Evolutionary conservation across 1,284 basidiomycete species (phyloP), one percentile per base, ranked within the genome.

Genomic region (Cryptococcus sp.): DNA sequence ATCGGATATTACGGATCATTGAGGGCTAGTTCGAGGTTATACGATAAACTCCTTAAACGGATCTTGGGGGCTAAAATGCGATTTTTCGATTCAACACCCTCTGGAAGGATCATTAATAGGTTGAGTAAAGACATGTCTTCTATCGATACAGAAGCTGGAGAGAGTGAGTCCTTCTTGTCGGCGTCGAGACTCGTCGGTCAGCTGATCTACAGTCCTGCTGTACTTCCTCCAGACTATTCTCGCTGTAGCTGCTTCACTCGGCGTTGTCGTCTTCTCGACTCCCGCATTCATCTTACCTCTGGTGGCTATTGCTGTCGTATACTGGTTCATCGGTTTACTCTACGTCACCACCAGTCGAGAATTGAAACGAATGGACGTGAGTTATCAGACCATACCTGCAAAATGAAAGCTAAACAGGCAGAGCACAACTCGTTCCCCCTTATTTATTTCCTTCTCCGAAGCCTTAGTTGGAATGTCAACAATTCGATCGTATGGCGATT

Each of bases 381-480:
- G 67, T 63, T 2, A 10, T 34, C 21, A 19, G 5, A 16, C 21
- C n/a, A n/a, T n/a, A n/a, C n/a, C n/a, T n/a, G n/a, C n/a, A n/a
- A n/a, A n/a, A n/a, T n/a, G n/a, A n/a, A n/a, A n/a, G n/a, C n/a
- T n/a, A n/a, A n/a, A n/a, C n/a, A n/a, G n/a, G n/a, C 48, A 66
- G 65, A 67, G 64, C 41, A 76, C 77, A 14, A 77, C 78, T 22
- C 77, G 80, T 54, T 79, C 78, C 18, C 81, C 81, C 16, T 77
- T 82, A 53, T 80, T 81, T 50, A 77, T 78, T n/a, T 77, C 74
- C 51, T 82, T 82, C 66, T 65, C 69, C 18, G 74, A 76, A 50
- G 70, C 66, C 14, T 60, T 76, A 13, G 68, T 72, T 3, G 79
- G 80, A 19, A 77, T 79, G 54, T 70, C 73, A 0, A 78, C 78